Base-by-base conservation (phyloP, 805 yeast species). In the Pichia californica region DNA sequence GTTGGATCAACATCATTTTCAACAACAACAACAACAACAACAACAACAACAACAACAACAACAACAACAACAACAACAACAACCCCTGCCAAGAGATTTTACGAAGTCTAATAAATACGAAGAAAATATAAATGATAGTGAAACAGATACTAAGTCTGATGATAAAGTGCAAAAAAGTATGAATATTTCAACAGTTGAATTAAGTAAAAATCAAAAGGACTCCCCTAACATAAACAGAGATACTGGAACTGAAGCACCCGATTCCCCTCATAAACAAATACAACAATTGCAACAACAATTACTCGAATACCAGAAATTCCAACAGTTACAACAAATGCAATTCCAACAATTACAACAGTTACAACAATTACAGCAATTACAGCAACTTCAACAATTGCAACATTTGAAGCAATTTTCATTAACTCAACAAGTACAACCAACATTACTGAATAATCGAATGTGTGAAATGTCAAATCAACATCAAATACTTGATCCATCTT, bases 341-440 rank as follows among this genome's bases (percentile, higher is more conserved):
- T 43, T 35, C 15, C 43, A 35, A 7, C 42, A 32, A 38, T 34
- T 21, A 7, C 47, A 35, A 13, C 58, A 48, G 33, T n/a, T 34
- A 2, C 42, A 36, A 38, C 44, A 31, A 20, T n/a, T 31, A 9
- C 43, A 41, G 5, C 50, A 47, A 26, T 15, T 35, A 3, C 48
- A 45, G 14, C 42, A 41, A 21, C 20, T 38, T 4, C 38, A 43
- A 5, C 47, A 41, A 26, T 23, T 34, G 9, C 36, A 30, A n/a
- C 49, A 42, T 7, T 31, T 36, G 11, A 23, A 26, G 19, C 46
- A 40, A 13, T 23, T 41, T 14, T 46, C 42, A 25, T 43, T 25
- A 20, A 32, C 29, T 3, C 35, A 18, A 14, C 49, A 35, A 10
- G 23, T 7, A 8, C 36, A 25, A 21, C 18, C 20, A 9, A 6